Percentiles rank a stretch among this genome's conserved stretches.
Conservation (phyloP, 805 yeast genomes). For the Metschnikowia continentalis region DNA sequence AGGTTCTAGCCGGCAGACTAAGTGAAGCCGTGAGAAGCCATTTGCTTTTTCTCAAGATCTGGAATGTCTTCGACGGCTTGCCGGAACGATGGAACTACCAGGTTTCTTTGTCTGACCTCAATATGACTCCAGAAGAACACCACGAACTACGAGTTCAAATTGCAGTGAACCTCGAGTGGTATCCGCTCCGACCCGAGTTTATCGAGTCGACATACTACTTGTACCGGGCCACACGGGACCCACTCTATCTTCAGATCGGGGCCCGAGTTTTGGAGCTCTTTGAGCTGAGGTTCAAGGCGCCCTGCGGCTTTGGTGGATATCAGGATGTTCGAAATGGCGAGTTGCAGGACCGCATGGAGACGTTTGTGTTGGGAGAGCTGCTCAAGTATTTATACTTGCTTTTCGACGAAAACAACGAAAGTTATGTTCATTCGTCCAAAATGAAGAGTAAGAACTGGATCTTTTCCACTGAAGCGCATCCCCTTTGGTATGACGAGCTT, state of each 20-base stretch:
- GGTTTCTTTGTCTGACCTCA: slow-evolving; percentile 7
- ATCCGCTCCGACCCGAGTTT: slow-evolving; percentile 89
- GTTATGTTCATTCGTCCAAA: slow-evolving; percentile 28
- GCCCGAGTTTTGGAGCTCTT: slow-evolving; percentile 56
- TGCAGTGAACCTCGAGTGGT: slow-evolving; percentile 72
- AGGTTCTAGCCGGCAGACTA: slow-evolving; percentile 73
- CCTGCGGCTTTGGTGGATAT: slow-evolving; percentile 80
- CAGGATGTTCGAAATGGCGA: slow-evolving; percentile 62
- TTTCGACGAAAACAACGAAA: slow-evolving; percentile 62
- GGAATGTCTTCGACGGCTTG: slow-evolving; percentile 75
- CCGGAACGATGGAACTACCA: slow-evolving; percentile 79
- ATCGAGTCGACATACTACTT: slow-evolving; percentile 83
- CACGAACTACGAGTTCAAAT: neutral
- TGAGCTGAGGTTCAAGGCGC: slow-evolving; percentile 46
- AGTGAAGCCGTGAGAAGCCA: slow-evolving; percentile 61
- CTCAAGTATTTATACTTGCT: slow-evolving; percentile 75
- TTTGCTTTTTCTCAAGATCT: slow-evolving; percentile 61
- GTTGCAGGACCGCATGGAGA: slow-evolving; percentile 81
- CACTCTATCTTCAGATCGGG: slow-evolving; percentile 75
- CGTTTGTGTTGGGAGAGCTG: slow-evolving; percentile 85
- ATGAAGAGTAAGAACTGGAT: slow-evolving; percentile 51
- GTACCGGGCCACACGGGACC: slow-evolving; percentile 81
- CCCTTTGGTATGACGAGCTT: slow-evolving; percentile 62
- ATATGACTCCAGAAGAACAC: neutral
- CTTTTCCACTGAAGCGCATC: slow-evolving; percentile 91